Base-by-base conservation (phyloP, 2,329 filamentous ascomycete species). In the Aureobasidium sp. region DNA sequence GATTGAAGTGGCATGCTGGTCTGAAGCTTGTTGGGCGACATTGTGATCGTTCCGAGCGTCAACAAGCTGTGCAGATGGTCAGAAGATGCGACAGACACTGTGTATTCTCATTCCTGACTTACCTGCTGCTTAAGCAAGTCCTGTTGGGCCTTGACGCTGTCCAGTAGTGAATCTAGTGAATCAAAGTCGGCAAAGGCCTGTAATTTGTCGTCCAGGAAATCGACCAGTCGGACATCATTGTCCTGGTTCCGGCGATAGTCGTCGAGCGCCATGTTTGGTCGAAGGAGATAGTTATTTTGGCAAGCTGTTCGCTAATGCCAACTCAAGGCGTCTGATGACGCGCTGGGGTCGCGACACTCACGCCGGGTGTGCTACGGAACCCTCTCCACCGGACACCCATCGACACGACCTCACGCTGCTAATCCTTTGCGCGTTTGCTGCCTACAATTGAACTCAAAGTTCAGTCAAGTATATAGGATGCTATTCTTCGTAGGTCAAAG, bases 131-230 rank as follows among this genome's bases (percentile, higher is more conserved):
- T 87, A 67, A 99, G 86, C 73, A 96, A 86, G 70, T 82, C 84
- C 71, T 94, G 90, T 77, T 97, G 93, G 63, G 83, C 79, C 71
- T 90, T 86, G 66, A 97, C 86, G 69, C 80, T 89, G 64, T 85
- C 84, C 45, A 99, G 81, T 60, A 99, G 79, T 45, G 81, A 83
- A 70, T 94, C 88, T 62, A 99, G 83, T 67, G 84, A 86, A 65
- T 90, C 87, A 52, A 99, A 83, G 74, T 99, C 94, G 29, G 86
- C 83, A 10, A 83, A 80, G 3, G 89, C 91, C 75, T 97, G 94
- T 39, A 99, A 86, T 75, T 96, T 94, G 78, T 99, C 94, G 74
- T 97, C 93, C 59, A 99, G 82, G 69, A 91, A 99, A 74, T 97
- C 94, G 70, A 94, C 89, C 25, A 92, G 83, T 29, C 89, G 83